These are phyloP conservation scores for Ehretia macrophylla DNA, from an alignment of 257 asterid species.

Conservation along the genomic window DNA sequence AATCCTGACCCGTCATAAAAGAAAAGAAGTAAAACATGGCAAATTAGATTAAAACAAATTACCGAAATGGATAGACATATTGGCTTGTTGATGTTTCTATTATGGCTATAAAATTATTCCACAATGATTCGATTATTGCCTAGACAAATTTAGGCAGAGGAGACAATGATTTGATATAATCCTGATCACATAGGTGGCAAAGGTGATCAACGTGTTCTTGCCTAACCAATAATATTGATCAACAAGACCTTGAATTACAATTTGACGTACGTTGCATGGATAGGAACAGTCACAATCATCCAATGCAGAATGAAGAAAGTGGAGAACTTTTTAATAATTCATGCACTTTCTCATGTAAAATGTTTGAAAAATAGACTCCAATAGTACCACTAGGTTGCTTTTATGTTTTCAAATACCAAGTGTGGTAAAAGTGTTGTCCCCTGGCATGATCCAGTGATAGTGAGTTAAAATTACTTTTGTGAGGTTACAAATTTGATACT, in stretches of 20 bases:
- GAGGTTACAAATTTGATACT: too few relatives aligned
- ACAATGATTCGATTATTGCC: constrained; percentile 32
- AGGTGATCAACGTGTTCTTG: constrained; percentile 21
- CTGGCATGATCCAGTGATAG: too few relatives aligned
- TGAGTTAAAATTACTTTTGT: too few relatives aligned
- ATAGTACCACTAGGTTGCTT: background rate
- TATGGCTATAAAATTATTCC: constrained; percentile 3
- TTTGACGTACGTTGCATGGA: constrained; percentile 23
- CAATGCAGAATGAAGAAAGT: constrained; percentile 24
- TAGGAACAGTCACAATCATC: constrained; percentile 26
- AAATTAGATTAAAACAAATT: too few relatives aligned
- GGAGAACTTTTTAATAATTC: constrained; percentile 14
- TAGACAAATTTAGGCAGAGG: constrained; percentile 21
- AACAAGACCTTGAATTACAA: constrained; percentile 1
- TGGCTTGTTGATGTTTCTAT: background rate
- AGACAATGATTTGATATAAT: constrained; percentile 26
- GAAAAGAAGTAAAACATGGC: too few relatives aligned
- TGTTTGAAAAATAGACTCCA: too few relatives aligned
- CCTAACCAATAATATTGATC: constrained; percentile 16
- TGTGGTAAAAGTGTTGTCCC: too few relatives aligned
- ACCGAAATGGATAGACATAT: constrained; percentile 2
- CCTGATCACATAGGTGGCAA: constrained; percentile 27
- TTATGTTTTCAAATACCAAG: too few relatives aligned
- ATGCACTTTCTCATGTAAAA: constrained; percentile 13
- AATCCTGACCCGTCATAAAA: too few relatives aligned